phyloP scores from a whole-genome alignment of 2,329 filamentous ascomycete species.

The Colletotrichum orchidophilum region DNA sequence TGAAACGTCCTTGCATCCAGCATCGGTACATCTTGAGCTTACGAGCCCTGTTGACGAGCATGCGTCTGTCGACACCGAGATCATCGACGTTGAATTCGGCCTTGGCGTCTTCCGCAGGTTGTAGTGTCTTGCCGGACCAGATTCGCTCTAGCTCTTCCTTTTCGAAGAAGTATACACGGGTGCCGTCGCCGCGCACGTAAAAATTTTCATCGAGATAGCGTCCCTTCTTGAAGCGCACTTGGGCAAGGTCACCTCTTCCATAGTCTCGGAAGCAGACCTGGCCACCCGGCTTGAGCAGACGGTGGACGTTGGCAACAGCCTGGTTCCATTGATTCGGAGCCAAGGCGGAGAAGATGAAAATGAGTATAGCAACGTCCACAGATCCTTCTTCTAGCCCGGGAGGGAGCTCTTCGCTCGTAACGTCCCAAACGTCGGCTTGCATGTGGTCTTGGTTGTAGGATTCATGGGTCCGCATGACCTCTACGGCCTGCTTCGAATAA shows the following conservation, averaged over 20 bases:
- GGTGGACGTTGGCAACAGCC: conserved; percentile 83
- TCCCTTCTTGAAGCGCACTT: conserved; percentile 96
- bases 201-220: conserved; percentile 97
- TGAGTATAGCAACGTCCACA: conserved; percentile 91
- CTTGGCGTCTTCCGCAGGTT: conserved; percentile 39
- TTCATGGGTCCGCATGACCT: conserved; percentile 86
- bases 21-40: conserved; percentile 98
- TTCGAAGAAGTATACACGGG: conserved; percentile 97
- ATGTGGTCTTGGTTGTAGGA: conserved; percentile 78
- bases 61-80: conserved; percentile 84
- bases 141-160: conserved; percentile 81
- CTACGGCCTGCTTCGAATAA: conserved; percentile 93
- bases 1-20: conserved; percentile 89
- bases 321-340: conserved; percentile 85
- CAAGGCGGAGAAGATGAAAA: conserved; percentile 97
- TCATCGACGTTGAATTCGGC: conserved; percentile 75
- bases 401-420: conserved; percentile 76
- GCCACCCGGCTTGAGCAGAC: conserved; percentile 90
- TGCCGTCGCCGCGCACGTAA: conserved; percentile 94
- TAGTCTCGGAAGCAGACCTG: conserved; percentile 96
- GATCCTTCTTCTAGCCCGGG: conserved; percentile 79
- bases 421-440: conserved; percentile 95
- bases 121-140: conserved; percentile 67
- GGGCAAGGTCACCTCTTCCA: conserved; percentile 91
- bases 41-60: conserved; percentile 90